Percentiles rank a stretch among this genome's conserved stretches.
These are phyloP conservation scores for Elsinoe ampelina DNA, from an alignment of 2,329 filamentous ascomycete species.

Conservation along the genomic window DNA sequence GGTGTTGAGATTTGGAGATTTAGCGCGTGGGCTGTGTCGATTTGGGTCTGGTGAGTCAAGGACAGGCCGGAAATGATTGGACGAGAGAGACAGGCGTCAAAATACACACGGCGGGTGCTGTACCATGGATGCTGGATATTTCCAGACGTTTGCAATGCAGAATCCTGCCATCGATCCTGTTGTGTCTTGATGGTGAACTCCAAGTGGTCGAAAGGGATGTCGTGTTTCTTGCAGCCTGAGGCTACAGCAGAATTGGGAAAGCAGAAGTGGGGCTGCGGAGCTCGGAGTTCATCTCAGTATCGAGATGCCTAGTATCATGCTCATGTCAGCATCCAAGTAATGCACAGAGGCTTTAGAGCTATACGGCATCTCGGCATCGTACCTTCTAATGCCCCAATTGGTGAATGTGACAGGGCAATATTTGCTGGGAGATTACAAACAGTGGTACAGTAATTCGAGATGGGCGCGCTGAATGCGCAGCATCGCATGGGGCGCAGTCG, in stretches of 20 bases:
- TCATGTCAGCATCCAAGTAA: background rate
- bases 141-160: background rate
- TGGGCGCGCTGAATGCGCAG: background rate
- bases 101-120: background rate
- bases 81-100: background rate
- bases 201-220: background rate
- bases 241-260: background rate
- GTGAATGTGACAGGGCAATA: too few relatives aligned
- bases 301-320: background rate
- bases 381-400: background rate
- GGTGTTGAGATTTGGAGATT: background rate
- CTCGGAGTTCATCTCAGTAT: constrained; percentile 11
- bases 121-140: background rate
- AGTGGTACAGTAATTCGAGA: too few relatives aligned
- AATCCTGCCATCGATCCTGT: constrained; percentile 4
- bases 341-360: background rate
- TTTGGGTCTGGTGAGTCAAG: constrained; percentile 7
- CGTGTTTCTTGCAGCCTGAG: constrained; percentile 7
- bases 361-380: background rate
- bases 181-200: background rate
- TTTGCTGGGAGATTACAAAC: too few relatives aligned
- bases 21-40: background rate
- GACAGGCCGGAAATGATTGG: background rate
- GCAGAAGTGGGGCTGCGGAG: constrained; percentile 2
- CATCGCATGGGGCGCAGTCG: background rate